Conservation (phyloP, 2,329 filamentous ascomycete genomes). For the Dryadomyces quercus-mongolicae region DNA sequence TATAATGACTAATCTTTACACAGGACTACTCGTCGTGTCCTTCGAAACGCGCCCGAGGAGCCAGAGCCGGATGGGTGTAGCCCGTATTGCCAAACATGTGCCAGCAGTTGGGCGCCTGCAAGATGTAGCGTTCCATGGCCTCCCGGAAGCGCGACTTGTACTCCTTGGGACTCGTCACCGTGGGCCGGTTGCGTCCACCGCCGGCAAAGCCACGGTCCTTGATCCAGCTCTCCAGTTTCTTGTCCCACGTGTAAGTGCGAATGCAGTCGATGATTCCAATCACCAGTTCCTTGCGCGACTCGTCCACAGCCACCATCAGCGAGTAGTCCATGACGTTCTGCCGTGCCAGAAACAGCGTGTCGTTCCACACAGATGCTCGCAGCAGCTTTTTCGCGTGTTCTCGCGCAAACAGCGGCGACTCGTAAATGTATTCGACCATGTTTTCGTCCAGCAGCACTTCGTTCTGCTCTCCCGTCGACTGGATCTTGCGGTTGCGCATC, state of each 20-base stretch:
- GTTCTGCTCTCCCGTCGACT: constrained; percentile 89
- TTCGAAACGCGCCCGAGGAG: constrained; percentile 11
- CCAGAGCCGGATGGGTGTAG: constrained; percentile 10
- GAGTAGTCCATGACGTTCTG: constrained; percentile 99
- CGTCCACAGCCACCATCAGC: constrained; percentile 95
- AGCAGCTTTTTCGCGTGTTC: constrained; percentile 95
- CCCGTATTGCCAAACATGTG: constrained; percentile 44
- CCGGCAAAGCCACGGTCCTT: constrained; percentile 83
- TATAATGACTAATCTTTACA: not conserved
- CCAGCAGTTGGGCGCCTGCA: constrained; percentile 67
- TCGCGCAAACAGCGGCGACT: constrained; percentile 85
- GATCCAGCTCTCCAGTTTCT: constrained; percentile 99
- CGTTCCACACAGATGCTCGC: constrained; percentile 88
- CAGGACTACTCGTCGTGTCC: not conserved
- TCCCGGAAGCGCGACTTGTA: constrained; percentile 94
- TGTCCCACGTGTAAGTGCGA: constrained; percentile 97
- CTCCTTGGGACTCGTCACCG: constrained; percentile 93
- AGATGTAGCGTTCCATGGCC: constrained; percentile 66
- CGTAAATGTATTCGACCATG: constrained; percentile 98
- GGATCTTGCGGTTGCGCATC: constrained; percentile 96
- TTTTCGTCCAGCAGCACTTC: constrained; percentile 97
- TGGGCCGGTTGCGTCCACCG: constrained; percentile 70
- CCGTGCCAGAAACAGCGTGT: constrained; percentile 85
- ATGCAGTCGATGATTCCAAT: constrained; percentile 99
- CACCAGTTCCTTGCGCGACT: constrained; percentile 76